Evolutionary conservation across 2,329 filamentous ascomycete genomes (phyloP), one percentile per base, ranked within the genome.

Genomic region (Podosphaera fusca): DNA sequence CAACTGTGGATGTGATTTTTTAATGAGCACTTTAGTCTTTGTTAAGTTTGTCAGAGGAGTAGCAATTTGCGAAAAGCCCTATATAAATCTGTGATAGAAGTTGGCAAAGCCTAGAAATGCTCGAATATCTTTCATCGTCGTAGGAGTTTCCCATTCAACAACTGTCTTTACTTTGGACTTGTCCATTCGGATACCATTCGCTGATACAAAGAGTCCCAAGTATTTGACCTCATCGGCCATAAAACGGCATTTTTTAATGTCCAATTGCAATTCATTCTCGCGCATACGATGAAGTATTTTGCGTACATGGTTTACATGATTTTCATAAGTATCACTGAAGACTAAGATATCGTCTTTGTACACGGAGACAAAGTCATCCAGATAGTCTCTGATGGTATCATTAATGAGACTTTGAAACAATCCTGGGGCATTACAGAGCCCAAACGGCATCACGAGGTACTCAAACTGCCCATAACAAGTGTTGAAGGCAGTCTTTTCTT

Each of bases 261-360:
- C 29, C 4, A 40, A 33, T n/a, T 58, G 21, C 9, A 58, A 34
- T n/a, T 34, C 31, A n/a, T 31, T 45, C 7, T 58, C 33, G 1
- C 35, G 12, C 8, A 58, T 40, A 14, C 50, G n/a, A 42, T 51
- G 1, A n/a, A 58, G 29, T 2, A 58, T 34, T 42, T 56, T 56
- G 7, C 55, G 4, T 5, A 58, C 21, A 38, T 58, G 31, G 29
- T 51, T 8, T 9, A 12, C n/a, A 54, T 58, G 42, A 2, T 56
- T 21, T 21, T 21, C 21, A 21, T 21, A 21, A 21, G 21, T 21
- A 21, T 21, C 21, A 21, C 21, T 21, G n/a, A 29, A 30, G 7
- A 4, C 14, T 3, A 59, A 36, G 21, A 59, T 57, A 47, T 59
- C 40, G 49, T 59, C 30, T 36, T 57, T 38, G 31, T 59, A 59